Evolutionary conservation across 371 early-diverging fungal species (phyloP).

Genomic region (Dinochytrium kinnereticum): DNA sequence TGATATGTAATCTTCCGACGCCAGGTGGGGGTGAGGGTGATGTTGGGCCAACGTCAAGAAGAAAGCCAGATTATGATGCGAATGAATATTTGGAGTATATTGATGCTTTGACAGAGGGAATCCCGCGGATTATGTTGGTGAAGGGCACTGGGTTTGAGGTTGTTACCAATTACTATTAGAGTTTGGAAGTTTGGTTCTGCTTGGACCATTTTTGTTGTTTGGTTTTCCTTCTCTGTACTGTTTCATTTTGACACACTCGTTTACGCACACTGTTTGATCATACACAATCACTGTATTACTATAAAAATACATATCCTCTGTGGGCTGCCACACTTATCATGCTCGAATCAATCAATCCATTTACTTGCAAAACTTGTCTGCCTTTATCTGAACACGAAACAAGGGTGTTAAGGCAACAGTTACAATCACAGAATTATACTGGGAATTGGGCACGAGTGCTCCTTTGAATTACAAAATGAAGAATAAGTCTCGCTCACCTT

Average conservation of each 20-base stretch:
- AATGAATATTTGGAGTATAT: constrained; percentile 45
- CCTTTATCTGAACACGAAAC: constrained; percentile 57
- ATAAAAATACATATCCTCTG: too few species aligned
- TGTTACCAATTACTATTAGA: constrained; percentile 24
- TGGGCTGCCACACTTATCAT: too few species aligned
- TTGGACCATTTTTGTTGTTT: too few species aligned
- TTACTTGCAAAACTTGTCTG: constrained; percentile 85
- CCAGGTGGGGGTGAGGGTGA: constrained; percentile 18
- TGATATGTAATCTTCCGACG: constrained; percentile 42
- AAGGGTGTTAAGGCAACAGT: neutral
- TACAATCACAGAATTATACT: too few species aligned
- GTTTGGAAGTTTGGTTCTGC: too few species aligned
- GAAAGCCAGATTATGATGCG: neutral
- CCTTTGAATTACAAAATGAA: neutral
- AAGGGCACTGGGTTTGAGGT: constrained; percentile 47
- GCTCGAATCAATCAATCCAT: too few species aligned
- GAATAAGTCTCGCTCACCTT: constrained; percentile 51
- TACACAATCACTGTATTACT: too few species aligned
- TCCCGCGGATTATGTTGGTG: constrained; percentile 37
- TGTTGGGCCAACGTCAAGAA: neutral
- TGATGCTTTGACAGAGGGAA: constrained; percentile 25
- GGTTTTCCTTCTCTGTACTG: too few species aligned
- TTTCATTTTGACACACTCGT: too few species aligned
- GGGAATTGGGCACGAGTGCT: too few species aligned
- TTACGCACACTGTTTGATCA: too few species aligned